Base-by-base conservation (phyloP, 345 rosid species). In the Salix koriyanagi region DNA sequence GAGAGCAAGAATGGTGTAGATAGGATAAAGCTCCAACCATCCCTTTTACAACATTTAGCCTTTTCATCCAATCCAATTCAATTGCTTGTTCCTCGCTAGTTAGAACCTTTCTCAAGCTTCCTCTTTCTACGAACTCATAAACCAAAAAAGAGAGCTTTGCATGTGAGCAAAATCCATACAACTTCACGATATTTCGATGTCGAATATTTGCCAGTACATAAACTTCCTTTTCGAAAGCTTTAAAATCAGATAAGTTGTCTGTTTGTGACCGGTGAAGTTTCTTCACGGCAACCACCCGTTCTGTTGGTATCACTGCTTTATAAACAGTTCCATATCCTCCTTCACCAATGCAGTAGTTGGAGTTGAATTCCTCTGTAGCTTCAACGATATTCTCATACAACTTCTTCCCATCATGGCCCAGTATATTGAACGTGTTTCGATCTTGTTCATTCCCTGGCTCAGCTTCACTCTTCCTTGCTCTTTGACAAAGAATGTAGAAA, bases 281-380 rank as follows among this genome's bases (percentile, higher is more conserved):
- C 44, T 80, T 80, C 19, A 71, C 73, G 34, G 79, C 79, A 39
- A 71, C 62, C 2, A 67, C 61, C 23, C 32, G 48, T 7, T 65
- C 73, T 4, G 64, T 19, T n/a, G 71, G 42, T 10, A 39, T 39
- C 11, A 39, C 42, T 4, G 42, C 42, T 39, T 39, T 39, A 39
- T 39, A 9, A 73, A 80, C 83, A 19, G 7, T 32, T 19, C 69
- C 69, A 13, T 30, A 65, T 34, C 68, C 75, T 70, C 83, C 79
- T 4, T 41, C 19, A 1, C 79, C 76, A 23, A 69, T 65, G 79
- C 79, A 80, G 9, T 52, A 30, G 30, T 28, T 42, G 28, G 60
- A 41, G 68, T 42, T 42, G 52, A 80, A 80, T 14, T 56, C 76
- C 4, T 70, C 61, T 0, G 76, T 75, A 2, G 69, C 72, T 11